These are phyloP conservation scores for Fusarium pseudonygamai DNA, from an alignment of 2,329 filamentous ascomycete genomes.

Conservation along the genomic window DNA sequence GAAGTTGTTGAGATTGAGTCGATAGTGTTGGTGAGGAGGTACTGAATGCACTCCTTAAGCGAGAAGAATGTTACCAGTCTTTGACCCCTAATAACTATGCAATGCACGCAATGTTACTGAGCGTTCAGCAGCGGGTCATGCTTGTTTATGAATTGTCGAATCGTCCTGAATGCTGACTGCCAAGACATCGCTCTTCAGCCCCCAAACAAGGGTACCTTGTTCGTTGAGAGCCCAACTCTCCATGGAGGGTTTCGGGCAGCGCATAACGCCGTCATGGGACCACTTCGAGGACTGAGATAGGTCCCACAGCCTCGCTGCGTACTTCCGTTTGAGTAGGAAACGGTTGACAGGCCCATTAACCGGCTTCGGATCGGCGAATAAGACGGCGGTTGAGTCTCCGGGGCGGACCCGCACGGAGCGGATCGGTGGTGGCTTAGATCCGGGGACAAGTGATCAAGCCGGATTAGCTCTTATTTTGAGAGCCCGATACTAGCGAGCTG, in stretches of 20 bases:
- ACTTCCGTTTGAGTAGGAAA: conserved; percentile 9
- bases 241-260: background rate
- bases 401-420: conserved; percentile 25
- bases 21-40: background rate
- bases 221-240: background rate
- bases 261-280: conserved; percentile 3
- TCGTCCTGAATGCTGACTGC: conserved; percentile 21
- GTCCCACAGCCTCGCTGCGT: conserved; percentile 13
- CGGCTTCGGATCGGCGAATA: conserved; percentile 30
- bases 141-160: conserved; percentile 31
- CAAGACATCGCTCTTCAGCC: conserved; percentile 17
- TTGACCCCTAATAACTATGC: background rate
- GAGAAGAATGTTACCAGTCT: conserved; percentile 1
- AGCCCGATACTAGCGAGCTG: conserved; percentile 5
- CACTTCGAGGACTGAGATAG: background rate
- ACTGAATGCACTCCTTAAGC: background rate
- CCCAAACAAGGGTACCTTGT: conserved; percentile 27
- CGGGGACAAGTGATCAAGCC: conserved; percentile 1
- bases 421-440: conserved; percentile 40
- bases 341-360: conserved; percentile 1
- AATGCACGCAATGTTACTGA: conserved; percentile 1
- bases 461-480: background rate
- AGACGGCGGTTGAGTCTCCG: conserved; percentile 14
- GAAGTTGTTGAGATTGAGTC: background rate
- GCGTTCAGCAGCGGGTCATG: conserved; percentile 14